phyloP scores from a whole-genome alignment of 192 early-diverging fungal species.

The Coemansia sp. region DNA sequence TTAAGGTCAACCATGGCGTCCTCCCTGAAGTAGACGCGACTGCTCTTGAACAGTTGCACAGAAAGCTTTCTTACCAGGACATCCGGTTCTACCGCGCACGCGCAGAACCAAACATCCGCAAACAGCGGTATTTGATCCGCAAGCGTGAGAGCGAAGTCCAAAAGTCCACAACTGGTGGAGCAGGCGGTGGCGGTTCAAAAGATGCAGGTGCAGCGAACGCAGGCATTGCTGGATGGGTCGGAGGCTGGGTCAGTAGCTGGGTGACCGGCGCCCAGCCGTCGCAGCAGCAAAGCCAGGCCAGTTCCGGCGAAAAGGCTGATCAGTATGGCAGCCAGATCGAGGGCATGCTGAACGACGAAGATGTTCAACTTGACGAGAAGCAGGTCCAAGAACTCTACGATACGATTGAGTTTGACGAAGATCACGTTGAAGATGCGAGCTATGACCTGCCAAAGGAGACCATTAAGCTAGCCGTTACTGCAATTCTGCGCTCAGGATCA shows the following conservation, averaged over 20 bases:
- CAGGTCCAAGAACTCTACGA: constrained; percentile 90
- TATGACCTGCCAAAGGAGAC: constrained; percentile 54
- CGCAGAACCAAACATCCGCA: constrained; percentile 67
- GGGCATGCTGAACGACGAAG: not conserved
- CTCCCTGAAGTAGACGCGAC: constrained; percentile 42
- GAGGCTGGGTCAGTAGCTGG: constrained; percentile 52
- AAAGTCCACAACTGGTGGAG: not conserved
- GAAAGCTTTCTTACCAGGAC: constrained; percentile 81
- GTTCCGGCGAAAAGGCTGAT: not conserved
- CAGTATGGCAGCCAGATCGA: not conserved
- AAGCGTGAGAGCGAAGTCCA: constrained; percentile 32
- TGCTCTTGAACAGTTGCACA: constrained; percentile 67
- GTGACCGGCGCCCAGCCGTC: constrained; percentile 19
- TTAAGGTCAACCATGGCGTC: constrained; percentile 43
- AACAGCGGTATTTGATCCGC: constrained; percentile 66
- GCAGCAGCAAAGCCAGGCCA: not conserved
- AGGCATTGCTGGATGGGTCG: constrained; percentile 50
- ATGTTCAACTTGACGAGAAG: constrained; percentile 66
- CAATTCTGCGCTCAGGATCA: constrained; percentile 73
- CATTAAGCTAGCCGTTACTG: constrained; percentile 60
- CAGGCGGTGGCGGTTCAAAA: constrained; percentile 4
- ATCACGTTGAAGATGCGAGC: constrained; percentile 51
- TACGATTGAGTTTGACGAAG: constrained; percentile 92
- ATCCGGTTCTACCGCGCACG: constrained; percentile 81
- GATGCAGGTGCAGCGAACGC: constrained; percentile 3